Evolutionary conservation across 2,329 filamentous ascomycete species (phyloP).

Genomic region (Fusarium succisae): DNA sequence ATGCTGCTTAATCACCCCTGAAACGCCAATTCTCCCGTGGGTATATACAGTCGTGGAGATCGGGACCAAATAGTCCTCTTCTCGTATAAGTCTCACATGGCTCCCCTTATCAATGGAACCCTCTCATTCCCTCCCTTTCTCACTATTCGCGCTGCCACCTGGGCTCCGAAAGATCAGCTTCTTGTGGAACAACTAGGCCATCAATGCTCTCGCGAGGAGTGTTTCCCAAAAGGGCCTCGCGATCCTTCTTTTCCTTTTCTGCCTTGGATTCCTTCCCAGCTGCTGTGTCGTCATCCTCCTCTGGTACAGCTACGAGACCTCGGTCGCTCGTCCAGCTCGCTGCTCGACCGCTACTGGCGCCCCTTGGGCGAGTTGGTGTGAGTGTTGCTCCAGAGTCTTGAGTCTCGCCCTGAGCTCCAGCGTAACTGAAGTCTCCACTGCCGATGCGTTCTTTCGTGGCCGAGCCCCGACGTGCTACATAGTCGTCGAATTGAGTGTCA

Average conservation of each 20-base stretch:
- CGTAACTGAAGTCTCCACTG: conserved; percentile 48
- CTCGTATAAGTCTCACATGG: conserved; percentile 6
- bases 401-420: conserved; percentile 18
- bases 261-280: conserved; percentile 24
- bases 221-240: conserved; percentile 44
- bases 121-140: background rate
- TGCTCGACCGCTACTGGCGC: conserved; percentile 42
- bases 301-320: conserved; percentile 51
- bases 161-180: conserved; percentile 42
- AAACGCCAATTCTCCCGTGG: conserved; percentile 39
- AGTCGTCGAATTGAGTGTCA: conserved; percentile 59
- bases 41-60: conserved; percentile 41
- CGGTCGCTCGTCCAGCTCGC: conserved; percentile 51
- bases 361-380: conserved; percentile 38
- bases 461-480: conserved; percentile 49
- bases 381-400: conserved; percentile 24
- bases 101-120: background rate
- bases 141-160: conserved; percentile 37
- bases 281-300: conserved; percentile 47
- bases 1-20: background rate
- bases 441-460: conserved; percentile 39
- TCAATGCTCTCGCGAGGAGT: conserved; percentile 38
- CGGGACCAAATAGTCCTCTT: conserved; percentile 4
- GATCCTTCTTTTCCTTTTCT: conserved; percentile 36
- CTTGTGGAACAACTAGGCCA: conserved; percentile 33